Conservation (phyloP, 257 asterid genomes). For the Solanum ahanhuiri region DNA sequence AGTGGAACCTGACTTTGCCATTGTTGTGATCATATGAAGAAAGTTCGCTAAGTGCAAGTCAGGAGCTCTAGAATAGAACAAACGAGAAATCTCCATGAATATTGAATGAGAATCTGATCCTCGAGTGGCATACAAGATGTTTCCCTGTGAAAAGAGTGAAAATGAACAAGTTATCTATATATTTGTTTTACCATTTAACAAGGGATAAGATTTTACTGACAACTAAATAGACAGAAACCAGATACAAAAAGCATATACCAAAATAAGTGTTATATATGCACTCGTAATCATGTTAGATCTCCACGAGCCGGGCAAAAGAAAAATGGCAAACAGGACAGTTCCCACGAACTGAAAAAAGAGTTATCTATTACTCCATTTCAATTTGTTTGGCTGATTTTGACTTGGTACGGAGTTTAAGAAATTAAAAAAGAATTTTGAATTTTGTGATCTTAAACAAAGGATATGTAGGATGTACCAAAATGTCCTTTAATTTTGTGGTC, state of each 20-base stretch:
- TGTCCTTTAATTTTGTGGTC: no score
- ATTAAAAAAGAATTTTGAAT: no score
- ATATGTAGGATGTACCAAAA: no score
- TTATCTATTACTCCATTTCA: no score
- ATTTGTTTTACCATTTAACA: not conserved
- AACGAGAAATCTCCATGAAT: constrained; percentile 62
- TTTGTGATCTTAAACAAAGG: no score
- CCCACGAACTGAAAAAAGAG: no score
- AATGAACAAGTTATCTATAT: not conserved
- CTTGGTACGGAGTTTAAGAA: no score
- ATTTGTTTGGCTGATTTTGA: no score
- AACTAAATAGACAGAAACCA: not conserved
- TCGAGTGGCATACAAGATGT: constrained; percentile 47
- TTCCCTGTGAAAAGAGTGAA: constrained; percentile 37
- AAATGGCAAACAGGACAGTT: no score
- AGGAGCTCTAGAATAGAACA: constrained; percentile 42
- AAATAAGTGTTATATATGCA: not conserved
- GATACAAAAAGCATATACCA: not conserved
- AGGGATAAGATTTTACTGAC: not conserved
- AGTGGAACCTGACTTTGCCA: constrained; percentile 75
- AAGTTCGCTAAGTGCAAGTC: constrained; percentile 84
- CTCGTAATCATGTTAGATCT: no score
- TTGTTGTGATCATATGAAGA: constrained; percentile 72
- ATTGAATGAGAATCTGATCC: constrained; percentile 57
- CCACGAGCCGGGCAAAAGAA: no score